Evolutionary conservation across 306 rosid species (phyloP), one percentile per base, ranked within the genome.

Genomic region (Sechiopsis laciniata): DNA sequence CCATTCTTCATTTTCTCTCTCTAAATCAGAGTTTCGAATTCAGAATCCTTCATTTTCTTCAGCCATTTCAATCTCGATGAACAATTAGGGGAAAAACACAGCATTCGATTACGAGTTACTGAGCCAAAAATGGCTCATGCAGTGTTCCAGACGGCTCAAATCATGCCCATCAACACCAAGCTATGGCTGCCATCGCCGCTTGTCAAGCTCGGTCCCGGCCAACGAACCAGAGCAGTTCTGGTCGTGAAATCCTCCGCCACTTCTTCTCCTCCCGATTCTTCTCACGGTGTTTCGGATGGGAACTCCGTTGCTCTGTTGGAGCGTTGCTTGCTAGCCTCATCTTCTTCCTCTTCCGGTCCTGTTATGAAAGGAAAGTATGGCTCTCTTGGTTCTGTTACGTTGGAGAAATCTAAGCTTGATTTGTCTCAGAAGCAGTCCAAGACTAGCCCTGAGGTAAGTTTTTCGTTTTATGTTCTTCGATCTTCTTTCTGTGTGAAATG

Each of bases 331-430:
- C 79, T 22, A 1, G 84, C 82, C 9, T 77, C 93, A 1, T 19
- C 73, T 19, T 50, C 80, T n/a, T 52, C 78, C 10, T 55, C 73
- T 19, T 22, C 21, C 16, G 78, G 79, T 61, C 87, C 92, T 20
- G 86, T 81, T 32, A 91, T 91, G 99, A 94, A 94, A 79, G 95
- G 79, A 0, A 67, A 91, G 77, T 86, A 55, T 76, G 90, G 99
- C 71, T 20, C 97, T 13, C 58, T 85, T 8, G 92, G 96, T 45
- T 60, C 99, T 14, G 96, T 84, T 56, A 94, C 99, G 10, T 83
- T 94, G 73, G 99, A 94, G 82, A 94, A 94, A 83, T 80, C 89
- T 0, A 94, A 94, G 83, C 88, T 94, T 37, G 95, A 94, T 79
- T 9, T 79, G 35, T 2, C 92, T 8, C 95, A 91, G 85, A 84